These are phyloP conservation scores for Kodamaea derodonti DNA, from an alignment of 1,139 yeast species.

Conservation along the genomic window DNA sequence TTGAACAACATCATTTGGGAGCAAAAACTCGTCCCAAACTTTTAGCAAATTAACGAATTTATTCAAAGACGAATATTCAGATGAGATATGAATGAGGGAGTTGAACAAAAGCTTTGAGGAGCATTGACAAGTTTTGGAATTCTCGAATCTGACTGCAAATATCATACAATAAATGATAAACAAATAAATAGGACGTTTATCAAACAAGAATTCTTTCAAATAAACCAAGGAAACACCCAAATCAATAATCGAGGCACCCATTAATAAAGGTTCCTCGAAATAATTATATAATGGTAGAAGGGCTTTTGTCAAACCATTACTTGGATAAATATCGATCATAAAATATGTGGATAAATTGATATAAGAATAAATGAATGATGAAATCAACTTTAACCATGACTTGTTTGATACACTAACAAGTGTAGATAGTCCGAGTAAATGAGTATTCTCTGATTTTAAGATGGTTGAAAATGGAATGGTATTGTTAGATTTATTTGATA, in stretches of 20 bases:
- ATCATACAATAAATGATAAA: constrained; percentile 34
- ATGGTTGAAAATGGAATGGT: constrained; percentile 26
- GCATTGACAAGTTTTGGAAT: constrained; percentile 36
- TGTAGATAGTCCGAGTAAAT: constrained; percentile 34
- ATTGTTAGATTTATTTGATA: not conserved
- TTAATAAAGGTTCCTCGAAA: constrained; percentile 34
- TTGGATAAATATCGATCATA: constrained; percentile 34
- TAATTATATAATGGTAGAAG: constrained; percentile 29
- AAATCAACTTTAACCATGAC: constrained; percentile 34
- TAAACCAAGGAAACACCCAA: constrained; percentile 27
- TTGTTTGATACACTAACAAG: constrained; percentile 23
- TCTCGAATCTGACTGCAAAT: constrained; percentile 39
- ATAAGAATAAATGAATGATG: constrained; percentile 45
- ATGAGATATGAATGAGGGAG: constrained; percentile 13
- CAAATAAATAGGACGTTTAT: constrained; percentile 19
- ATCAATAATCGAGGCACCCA: constrained; percentile 39
- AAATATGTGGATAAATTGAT: constrained; percentile 37
- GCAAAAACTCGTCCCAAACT: constrained; percentile 2
- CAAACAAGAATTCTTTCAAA: constrained; percentile 21
- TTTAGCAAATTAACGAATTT: constrained; percentile 2
- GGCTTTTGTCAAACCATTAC: constrained; percentile 26
- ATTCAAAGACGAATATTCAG: not conserved
- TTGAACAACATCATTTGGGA: not conserved
- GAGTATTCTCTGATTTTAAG: constrained; percentile 45
- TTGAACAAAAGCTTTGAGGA: constrained; percentile 24